phyloP scores from a whole-genome alignment of 116 monocot species.

The Thalassia testudinum region DNA sequence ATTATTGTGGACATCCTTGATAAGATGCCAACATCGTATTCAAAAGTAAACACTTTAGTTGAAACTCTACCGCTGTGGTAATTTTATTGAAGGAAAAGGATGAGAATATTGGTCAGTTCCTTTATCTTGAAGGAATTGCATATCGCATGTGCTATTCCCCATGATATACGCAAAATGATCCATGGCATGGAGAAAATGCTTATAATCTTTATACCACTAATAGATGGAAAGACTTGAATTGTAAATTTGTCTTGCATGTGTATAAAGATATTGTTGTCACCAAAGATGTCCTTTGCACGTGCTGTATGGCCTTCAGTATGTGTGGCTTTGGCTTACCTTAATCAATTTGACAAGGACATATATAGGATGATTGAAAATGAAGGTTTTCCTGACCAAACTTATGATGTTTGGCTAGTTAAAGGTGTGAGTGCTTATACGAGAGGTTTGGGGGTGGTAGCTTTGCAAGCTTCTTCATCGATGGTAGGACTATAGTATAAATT shows the following conservation, averaged over 20 bases:
- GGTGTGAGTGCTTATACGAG: conserved; percentile 95
- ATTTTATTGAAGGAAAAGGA: conserved; percentile 51
- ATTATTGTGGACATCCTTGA: conserved; percentile 54
- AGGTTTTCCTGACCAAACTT: conserved; percentile 88
- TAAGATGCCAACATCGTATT: conserved; percentile 56
- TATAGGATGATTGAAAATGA: conserved; percentile 99
- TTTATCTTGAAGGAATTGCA: conserved; percentile 92
- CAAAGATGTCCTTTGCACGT: conserved; percentile 62
- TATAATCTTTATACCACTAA: conserved; percentile 62
- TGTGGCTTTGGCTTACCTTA: conserved; percentile 86
- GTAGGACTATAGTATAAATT: conserved; percentile 61
- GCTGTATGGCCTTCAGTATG: conserved; percentile 98
- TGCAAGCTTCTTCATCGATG: conserved; percentile 87
- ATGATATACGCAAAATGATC: conserved; percentile 86
- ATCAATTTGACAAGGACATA: conserved; percentile 88
- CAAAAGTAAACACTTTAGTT: conserved; percentile 39
- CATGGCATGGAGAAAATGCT: conserved; percentile 93
- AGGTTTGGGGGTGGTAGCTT: conserved; percentile 82
- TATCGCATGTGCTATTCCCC: conserved; percentile 98
- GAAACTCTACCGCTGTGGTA: conserved; percentile 54
- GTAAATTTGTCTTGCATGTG: conserved; percentile 94
- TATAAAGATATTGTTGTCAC: conserved; percentile 75
- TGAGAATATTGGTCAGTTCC: conserved; percentile 90
- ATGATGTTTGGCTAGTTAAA: conserved; percentile 80
- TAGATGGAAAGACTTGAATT: conserved; percentile 95